These are phyloP conservation scores for Debaryomyces fabryi DNA, from an alignment of 1,139 yeast genomes.

Conservation along the genomic window DNA sequence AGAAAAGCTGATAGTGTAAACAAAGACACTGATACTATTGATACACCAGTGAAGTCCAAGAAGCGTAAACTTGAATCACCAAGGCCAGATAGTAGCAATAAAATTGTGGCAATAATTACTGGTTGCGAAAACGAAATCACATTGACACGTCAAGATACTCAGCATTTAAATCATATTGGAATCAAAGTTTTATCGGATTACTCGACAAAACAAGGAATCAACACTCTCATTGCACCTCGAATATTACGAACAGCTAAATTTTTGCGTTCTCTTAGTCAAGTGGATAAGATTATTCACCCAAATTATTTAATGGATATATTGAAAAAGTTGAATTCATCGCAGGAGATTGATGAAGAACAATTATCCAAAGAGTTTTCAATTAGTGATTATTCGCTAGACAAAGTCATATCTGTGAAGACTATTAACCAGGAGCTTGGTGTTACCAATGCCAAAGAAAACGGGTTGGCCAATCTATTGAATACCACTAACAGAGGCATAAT, in stretches of 20 bases:
- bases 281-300: slow-evolving; percentile 48
- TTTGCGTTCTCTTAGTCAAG: slow-evolving; percentile 47
- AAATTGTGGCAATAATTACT: slow-evolving; percentile 55
- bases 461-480: slow-evolving; percentile 22
- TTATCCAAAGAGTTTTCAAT: slow-evolving; percentile 26
- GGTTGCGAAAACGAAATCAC: slow-evolving; percentile 59
- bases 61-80: slow-evolving; percentile 10
- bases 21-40: slow-evolving; percentile 9
- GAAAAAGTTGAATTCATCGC: slow-evolving; percentile 18
- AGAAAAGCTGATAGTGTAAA: slow-evolving; percentile 14
- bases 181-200: slow-evolving; percentile 44
- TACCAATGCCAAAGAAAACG: slow-evolving; percentile 18
- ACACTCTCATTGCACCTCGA: slow-evolving; percentile 74
- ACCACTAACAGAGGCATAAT: slow-evolving; percentile 37
- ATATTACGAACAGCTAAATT: slow-evolving; percentile 85
- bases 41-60: slow-evolving; percentile 9
- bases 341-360: slow-evolving; percentile 23
- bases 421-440: slow-evolving; percentile 40
- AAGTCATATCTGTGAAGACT: slow-evolving; percentile 29
- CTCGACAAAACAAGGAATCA: slow-evolving; percentile 25
- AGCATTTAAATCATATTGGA: slow-evolving; percentile 34
- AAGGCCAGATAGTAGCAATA: slow-evolving; percentile 12
- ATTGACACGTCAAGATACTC: slow-evolving; percentile 35
- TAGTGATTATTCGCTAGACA: slow-evolving; percentile 40
- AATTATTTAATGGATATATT: slow-evolving; percentile 47